Evolutionary conservation across 2,329 filamentous ascomycete genomes (phyloP).

Genomic region (Xylaria sp.): DNA sequence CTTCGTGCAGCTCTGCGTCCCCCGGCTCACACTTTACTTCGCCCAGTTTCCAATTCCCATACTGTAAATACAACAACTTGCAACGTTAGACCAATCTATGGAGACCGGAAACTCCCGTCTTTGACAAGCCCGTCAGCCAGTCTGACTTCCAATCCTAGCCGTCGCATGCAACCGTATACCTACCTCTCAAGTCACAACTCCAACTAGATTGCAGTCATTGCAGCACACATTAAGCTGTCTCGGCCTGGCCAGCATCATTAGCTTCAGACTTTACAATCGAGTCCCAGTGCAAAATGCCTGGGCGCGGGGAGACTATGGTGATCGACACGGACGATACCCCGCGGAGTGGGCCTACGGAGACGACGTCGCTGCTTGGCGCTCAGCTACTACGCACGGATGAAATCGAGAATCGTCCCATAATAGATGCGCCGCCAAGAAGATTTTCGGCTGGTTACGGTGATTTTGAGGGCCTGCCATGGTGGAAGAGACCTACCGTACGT

Average conservation of each 20-base stretch:
- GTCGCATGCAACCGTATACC: neutral
- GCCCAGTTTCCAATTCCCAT: neutral
- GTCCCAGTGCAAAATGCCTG: slow-evolving; percentile 16
- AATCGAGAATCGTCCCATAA: slow-evolving; percentile 14
- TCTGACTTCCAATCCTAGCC: neutral
- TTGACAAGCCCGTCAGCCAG: neutral
- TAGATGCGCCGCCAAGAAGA: slow-evolving; percentile 20
- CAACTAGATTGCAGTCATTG: neutral
- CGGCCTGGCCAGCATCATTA: neutral
- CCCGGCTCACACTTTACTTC: neutral
- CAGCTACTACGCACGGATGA: slow-evolving; percentile 21
- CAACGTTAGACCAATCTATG: neutral
- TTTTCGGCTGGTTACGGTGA: slow-evolving; percentile 51
- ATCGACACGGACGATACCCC: slow-evolving; percentile 24
- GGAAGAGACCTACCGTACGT: slow-evolving; percentile 57
- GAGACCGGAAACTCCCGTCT: neutral
- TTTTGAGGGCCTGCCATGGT: slow-evolving; percentile 57
- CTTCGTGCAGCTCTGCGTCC: too few species aligned
- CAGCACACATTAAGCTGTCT: neutral
- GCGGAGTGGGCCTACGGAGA: slow-evolving; percentile 31
- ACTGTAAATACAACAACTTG: neutral
- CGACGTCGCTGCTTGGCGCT: slow-evolving; percentile 36
- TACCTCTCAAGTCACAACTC: neutral
- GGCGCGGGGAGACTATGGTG: slow-evolving; percentile 23
- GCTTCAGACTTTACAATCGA: slow-evolving; percentile 25